Percentiles rank a stretch among this genome's conserved stretches.
phyloP scores from a whole-genome alignment of 2,329 filamentous ascomycete genomes.

The Aspergillus hiratsukae region DNA sequence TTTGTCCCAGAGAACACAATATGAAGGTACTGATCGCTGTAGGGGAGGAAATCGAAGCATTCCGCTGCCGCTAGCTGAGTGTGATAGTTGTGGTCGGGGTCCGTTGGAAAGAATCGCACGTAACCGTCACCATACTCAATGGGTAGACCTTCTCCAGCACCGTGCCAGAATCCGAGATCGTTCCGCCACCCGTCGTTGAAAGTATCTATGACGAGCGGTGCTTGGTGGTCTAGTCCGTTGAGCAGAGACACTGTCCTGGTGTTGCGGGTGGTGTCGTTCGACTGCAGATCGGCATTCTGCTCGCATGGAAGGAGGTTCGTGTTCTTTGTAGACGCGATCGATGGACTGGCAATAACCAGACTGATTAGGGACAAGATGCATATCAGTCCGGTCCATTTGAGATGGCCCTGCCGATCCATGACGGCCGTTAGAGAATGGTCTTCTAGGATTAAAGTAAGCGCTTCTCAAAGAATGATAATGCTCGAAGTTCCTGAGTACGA shows the following conservation, averaged over 20 bases:
- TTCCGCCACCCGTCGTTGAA: constrained; percentile 54
- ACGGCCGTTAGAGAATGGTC: not conserved
- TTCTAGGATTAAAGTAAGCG: not conserved
- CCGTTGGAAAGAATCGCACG: constrained; percentile 54
- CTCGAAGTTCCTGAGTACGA: not conserved
- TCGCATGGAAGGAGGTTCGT: not conserved
- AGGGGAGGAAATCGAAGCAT: constrained; percentile 54
- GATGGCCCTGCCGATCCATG: not conserved
- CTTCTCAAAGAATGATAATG: not conserved
- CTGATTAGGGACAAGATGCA: not conserved
- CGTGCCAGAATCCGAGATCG: constrained; percentile 61
- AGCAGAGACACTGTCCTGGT: not conserved
- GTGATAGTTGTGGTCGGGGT: constrained; percentile 60
- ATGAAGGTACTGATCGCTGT: constrained; percentile 59
- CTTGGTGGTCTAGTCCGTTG: not conserved
- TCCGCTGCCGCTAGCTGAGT: constrained; percentile 51
- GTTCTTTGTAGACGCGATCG: not conserved
- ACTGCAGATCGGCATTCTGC: not conserved
- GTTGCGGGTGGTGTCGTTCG: not conserved
- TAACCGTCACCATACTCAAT: constrained; percentile 49
- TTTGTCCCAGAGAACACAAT: constrained; percentile 59
- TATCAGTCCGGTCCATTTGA: not conserved
- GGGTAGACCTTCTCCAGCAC: constrained; percentile 56
- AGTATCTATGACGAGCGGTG: constrained; percentile 52
- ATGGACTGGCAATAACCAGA: not conserved